phyloP scores from a whole-genome alignment of 1,284 basidiomycete genomes.

The Pseudozyma hubeiensis region DNA sequence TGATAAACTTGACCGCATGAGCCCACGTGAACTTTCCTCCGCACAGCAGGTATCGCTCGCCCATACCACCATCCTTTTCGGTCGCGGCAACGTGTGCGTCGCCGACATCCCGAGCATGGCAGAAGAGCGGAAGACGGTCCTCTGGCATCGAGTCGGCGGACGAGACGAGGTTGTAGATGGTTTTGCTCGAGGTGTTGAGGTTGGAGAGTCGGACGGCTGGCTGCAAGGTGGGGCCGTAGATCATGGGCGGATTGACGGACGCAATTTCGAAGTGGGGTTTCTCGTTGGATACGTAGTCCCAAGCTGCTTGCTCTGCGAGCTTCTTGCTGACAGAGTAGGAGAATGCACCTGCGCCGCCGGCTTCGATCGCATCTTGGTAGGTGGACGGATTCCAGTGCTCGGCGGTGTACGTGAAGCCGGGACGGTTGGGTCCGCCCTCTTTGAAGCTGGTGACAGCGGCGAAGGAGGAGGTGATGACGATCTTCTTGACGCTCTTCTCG shows the following conservation, averaged over 20 bases:
- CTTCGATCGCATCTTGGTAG: conserved; percentile 54
- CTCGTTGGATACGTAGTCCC: conserved; percentile 57
- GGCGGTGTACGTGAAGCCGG: conserved; percentile 55
- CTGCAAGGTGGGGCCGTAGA: conserved; percentile 58
- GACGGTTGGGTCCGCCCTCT: conserved; percentile 58
- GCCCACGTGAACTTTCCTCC: conserved; percentile 60
- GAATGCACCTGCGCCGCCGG: conserved; percentile 54
- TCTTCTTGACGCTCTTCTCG: conserved; percentile 53
- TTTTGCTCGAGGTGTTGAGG: conserved; percentile 60
- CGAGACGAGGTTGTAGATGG: conserved; percentile 61
- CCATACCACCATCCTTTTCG: conserved; percentile 45
- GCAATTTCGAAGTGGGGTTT: conserved; percentile 49
- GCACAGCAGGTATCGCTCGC: conserved; percentile 52
- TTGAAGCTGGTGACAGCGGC: conserved; percentile 60
- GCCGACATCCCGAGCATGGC: conserved; percentile 58
- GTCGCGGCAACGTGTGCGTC: conserved; percentile 63
- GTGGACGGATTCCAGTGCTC: conserved; percentile 59
- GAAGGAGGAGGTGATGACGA: conserved; percentile 65
- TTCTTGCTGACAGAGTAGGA: conserved; percentile 62
- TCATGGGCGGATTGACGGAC: conserved; percentile 62
- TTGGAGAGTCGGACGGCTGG: conserved; percentile 47
- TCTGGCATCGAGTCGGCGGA: conserved; percentile 53
- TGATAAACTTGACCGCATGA: conserved; percentile 51
- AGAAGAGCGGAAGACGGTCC: conserved; percentile 68
- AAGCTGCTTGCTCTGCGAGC: conserved; percentile 63